Percentiles rank a stretch among this genome's conserved stretches.
phyloP scores from a whole-genome alignment of 768 basidiomycete genomes.

The Gelatoporia subvermispora region DNA sequence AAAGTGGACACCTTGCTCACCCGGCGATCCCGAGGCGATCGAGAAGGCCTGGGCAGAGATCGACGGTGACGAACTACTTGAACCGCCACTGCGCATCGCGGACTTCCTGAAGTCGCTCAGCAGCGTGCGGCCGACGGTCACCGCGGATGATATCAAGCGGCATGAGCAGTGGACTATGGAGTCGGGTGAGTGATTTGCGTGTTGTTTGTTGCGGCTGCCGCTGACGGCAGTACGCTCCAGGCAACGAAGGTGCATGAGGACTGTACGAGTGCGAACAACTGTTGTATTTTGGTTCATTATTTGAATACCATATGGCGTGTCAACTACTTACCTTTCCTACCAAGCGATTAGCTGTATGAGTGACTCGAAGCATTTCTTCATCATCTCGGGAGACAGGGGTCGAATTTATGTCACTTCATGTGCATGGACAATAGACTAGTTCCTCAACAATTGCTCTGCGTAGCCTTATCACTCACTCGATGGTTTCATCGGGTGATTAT shows the following conservation, averaged over 20 bases:
- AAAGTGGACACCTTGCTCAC: slow-evolving; percentile 96
- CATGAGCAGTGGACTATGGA: slow-evolving; percentile 85
- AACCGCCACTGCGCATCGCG: slow-evolving; percentile 70
- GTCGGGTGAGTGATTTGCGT: slow-evolving; percentile 48
- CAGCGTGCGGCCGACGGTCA: slow-evolving; percentile 83
- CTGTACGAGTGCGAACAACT: not conserved
- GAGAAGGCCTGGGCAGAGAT: slow-evolving; percentile 91
- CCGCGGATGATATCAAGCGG: slow-evolving; percentile 76
- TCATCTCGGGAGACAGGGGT: too few species aligned
- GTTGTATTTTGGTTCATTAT: slow-evolving; percentile 7
- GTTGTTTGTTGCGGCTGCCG: not conserved
- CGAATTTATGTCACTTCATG: too few species aligned
- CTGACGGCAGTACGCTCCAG: slow-evolving; percentile 6
- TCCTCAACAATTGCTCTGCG: too few species aligned
- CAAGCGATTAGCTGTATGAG: too few species aligned
- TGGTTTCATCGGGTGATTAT: too few species aligned
- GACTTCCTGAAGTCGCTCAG: slow-evolving; percentile 83
- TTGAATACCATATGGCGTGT: too few species aligned
- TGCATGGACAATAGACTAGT: too few species aligned
- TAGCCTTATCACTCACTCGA: too few species aligned
- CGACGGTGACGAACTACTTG: slow-evolving; percentile 82
- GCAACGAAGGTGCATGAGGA: slow-evolving; percentile 21
- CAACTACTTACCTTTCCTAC: too few species aligned
- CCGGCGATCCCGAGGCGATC: slow-evolving; percentile 77
- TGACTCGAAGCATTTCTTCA: too few species aligned